These are phyloP conservation scores for Symbiodinium pilosum DNA, from an alignment of 73 alveolate genomes.

Conservation along the genomic window DNA sequence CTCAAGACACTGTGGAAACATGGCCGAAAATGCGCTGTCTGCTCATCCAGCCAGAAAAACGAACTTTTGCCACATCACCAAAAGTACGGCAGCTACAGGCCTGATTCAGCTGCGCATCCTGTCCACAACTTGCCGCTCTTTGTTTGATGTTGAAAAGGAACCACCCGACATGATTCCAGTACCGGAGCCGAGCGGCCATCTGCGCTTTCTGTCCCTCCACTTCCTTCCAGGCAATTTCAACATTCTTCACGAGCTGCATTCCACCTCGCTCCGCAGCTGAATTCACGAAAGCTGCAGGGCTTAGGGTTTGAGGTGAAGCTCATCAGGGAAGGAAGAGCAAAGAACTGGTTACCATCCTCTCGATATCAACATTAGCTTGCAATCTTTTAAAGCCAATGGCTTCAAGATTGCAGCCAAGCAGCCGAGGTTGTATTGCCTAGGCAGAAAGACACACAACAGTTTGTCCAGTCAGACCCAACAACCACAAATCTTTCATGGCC, in stretches of 20 bases:
- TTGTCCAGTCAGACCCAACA: background rate
- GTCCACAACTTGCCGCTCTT: background rate
- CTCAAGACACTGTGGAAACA: background rate
- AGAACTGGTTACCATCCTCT: background rate
- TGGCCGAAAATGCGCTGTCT: background rate
- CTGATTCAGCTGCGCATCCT: slow-evolving; percentile 93
- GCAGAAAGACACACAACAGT: background rate
- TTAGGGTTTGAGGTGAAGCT: too few species aligned
- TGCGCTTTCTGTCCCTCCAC: slow-evolving; percentile 88
- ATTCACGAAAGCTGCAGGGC: background rate
- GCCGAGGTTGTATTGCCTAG: slow-evolving; percentile 76
- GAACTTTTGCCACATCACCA: background rate
- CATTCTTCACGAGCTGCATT: slow-evolving; percentile 84
- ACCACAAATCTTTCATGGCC: too few species aligned
- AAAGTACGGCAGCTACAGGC: background rate
- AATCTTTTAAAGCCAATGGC: too few species aligned
- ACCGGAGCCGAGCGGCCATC: background rate
- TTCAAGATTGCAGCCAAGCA: background rate
- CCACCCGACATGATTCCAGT: background rate
- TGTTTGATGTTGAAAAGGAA: background rate
- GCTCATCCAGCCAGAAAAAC: background rate
- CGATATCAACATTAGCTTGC: background rate
- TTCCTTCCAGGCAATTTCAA: slow-evolving; percentile 75
- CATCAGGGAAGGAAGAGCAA: background rate
- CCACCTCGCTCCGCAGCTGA: slow-evolving; percentile 68